A percentile compares a stretch with the other conserved stretches of the same genome.
These are phyloP conservation scores for Rhododendron griersonianum DNA, from an alignment of 148 eudicot genomes.

Conservation along the genomic window DNA sequence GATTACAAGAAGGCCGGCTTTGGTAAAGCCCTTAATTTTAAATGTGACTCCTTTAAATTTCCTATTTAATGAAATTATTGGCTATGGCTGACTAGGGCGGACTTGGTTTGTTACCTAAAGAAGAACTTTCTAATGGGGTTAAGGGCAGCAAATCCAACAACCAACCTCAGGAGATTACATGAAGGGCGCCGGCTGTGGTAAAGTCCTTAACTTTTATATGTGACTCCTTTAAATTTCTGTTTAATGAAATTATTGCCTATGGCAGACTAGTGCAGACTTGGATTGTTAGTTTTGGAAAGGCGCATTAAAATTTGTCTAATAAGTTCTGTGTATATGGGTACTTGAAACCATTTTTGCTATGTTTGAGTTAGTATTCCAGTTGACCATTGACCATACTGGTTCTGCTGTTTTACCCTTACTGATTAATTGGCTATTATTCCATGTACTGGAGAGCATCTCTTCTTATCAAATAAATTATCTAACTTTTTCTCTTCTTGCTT, in stretches of 20 bases:
- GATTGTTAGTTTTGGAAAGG: background rate
- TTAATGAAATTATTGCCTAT: background rate
- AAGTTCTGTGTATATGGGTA: background rate
- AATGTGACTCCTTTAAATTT: background rate
- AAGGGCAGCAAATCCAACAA: constrained; percentile 1
- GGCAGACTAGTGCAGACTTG: background rate
- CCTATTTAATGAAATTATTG: background rate
- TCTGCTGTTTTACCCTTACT: background rate
- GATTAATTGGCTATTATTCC: background rate
- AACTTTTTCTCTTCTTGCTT: constrained; percentile 1
- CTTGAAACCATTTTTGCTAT: background rate
- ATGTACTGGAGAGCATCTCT: background rate
- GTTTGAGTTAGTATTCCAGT: background rate
- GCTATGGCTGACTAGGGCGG: background rate
- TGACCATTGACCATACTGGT: background rate
- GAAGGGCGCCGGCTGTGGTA: constrained; percentile 20
- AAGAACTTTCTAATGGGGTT: no score
- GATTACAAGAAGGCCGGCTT: constrained; percentile 19
- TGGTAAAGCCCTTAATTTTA: constrained; percentile 7
- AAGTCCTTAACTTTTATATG: background rate
- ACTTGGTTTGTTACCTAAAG: background rate
- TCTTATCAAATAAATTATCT: background rate
- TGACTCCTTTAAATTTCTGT: background rate
- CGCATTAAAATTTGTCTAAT: background rate
- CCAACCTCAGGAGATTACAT: constrained; percentile 12